phyloP scores from a whole-genome alignment of 2,329 filamentous ascomycete genomes.

The Trematosphaeria pertusa region DNA sequence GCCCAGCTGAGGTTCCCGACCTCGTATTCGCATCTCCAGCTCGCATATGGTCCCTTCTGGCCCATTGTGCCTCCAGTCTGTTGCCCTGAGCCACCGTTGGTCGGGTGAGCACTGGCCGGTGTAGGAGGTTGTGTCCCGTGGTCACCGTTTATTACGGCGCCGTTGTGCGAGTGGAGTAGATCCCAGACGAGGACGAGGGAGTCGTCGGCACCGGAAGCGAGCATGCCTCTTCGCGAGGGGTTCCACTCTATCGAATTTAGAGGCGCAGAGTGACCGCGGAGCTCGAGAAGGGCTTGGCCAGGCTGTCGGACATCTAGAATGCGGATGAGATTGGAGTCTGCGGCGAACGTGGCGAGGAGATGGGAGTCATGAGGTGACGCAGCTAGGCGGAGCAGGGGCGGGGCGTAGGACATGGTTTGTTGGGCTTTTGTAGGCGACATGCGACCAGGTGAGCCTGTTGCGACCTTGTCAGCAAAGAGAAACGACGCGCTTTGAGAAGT shows the following conservation, averaged over 20 bases:
- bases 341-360: constrained; percentile 94
- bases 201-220: constrained; percentile 92
- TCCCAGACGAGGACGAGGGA: constrained; percentile 94
- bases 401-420: constrained; percentile 71
- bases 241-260: constrained; percentile 98
- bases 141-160: constrained; percentile 56
- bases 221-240: constrained; percentile 80
- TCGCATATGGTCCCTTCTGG: constrained; percentile 72
- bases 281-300: constrained; percentile 90
- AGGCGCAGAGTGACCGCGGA: constrained; percentile 83
- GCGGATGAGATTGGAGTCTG: constrained; percentile 89
- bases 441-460: constrained; percentile 55
- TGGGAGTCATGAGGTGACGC: constrained; percentile 96
- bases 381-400: constrained; percentile 77
- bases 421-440: constrained; percentile 77
- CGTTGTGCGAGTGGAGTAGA: constrained; percentile 72
- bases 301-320: constrained; percentile 97
- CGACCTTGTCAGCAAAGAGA: constrained; percentile 9
- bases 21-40: constrained; percentile 87
- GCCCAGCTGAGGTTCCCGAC: constrained; percentile 87
- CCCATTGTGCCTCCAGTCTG: constrained; percentile 48
- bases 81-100: constrained; percentile 35
- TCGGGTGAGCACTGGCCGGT: constrained; percentile 31
- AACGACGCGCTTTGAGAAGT: background rate
- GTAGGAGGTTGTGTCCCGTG: constrained; percentile 38